Conservation (phyloP, 176 grass and related monocot genomes). For the Tuctoria greenei region DNA sequence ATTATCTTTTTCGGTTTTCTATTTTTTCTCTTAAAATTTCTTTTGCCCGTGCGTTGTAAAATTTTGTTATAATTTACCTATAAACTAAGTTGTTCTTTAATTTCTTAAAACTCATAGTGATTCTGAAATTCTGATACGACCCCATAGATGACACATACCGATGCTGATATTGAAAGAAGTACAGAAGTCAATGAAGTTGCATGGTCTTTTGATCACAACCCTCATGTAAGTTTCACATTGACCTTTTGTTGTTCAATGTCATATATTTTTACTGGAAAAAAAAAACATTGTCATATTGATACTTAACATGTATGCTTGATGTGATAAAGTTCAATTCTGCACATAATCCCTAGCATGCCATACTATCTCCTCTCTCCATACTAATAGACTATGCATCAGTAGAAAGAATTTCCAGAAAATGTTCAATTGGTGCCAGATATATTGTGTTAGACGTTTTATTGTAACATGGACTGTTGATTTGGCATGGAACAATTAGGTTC, state of each 20-base stretch:
- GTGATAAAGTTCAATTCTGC: not conserved
- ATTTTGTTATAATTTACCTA: not conserved
- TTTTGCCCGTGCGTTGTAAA: not conserved
- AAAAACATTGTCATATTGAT: not conserved
- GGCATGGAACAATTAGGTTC: conserved; percentile 61
- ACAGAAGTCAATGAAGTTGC: conserved; percentile 74
- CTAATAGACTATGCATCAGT: not conserved
- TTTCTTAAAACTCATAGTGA: not conserved
- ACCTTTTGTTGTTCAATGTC: conserved; percentile 1
- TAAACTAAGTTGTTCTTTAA: not conserved
- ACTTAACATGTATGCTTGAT: not conserved
- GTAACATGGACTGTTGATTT: conserved; percentile 26
- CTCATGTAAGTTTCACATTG: conserved; percentile 62
- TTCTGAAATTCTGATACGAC: not conserved
- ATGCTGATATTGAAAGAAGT: conserved; percentile 52
- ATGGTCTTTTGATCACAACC: conserved; percentile 68
- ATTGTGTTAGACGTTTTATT: conserved; percentile 2
- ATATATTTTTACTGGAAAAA: not conserved
- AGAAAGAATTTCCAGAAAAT: not conserved
- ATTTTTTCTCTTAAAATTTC: not conserved
- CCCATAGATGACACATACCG: conserved; percentile 48
- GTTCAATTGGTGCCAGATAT: conserved; percentile 9
- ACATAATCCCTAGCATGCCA: conserved; percentile 12
- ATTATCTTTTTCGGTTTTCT: not conserved
- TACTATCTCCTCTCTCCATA: conserved; percentile 19